Percentiles rank a stretch among this genome's conserved stretches.
Evolutionary conservation across 345 rosid species (phyloP).

Genomic region (Salix exigua): DNA sequence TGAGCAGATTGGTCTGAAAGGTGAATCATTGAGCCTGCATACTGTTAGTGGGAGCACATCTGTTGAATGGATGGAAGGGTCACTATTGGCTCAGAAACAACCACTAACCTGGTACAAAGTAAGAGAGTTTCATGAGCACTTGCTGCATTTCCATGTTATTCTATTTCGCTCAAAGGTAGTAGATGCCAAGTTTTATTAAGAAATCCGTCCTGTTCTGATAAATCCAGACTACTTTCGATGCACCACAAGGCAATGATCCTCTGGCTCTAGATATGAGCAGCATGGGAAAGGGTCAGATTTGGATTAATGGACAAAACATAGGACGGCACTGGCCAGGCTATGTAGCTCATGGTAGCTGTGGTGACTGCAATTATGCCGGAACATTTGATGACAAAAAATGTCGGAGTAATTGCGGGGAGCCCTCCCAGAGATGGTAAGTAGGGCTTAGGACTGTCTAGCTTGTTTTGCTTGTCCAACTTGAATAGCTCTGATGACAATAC

Average conservation of each 20-base stretch:
- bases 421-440: constrained; percentile 24
- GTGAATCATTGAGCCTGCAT: constrained; percentile 22
- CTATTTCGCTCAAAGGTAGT: neutral
- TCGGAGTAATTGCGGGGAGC: constrained; percentile 22
- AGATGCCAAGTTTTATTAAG: neutral
- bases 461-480: neutral
- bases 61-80: constrained; percentile 27
- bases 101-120: constrained; percentile 36
- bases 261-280: constrained; percentile 72
- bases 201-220: neutral
- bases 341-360: constrained; percentile 22
- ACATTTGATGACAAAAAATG: constrained; percentile 21
- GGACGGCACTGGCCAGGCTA: constrained; percentile 59
- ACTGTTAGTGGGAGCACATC: constrained; percentile 28
- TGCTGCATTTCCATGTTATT: neutral
- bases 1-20: constrained; percentile 33
- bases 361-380: constrained; percentile 24
- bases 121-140: neutral
- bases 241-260: constrained; percentile 64
- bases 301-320: constrained; percentile 84
- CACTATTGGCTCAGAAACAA: constrained; percentile 17
- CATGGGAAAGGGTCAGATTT: constrained; percentile 52
- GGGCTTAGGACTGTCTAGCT: neutral
- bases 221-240: constrained; percentile 58
- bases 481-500: neutral